Evolutionary conservation across 2,329 filamentous ascomycete genomes (phyloP).

Genomic region (Macroventuria anomochaeta): DNA sequence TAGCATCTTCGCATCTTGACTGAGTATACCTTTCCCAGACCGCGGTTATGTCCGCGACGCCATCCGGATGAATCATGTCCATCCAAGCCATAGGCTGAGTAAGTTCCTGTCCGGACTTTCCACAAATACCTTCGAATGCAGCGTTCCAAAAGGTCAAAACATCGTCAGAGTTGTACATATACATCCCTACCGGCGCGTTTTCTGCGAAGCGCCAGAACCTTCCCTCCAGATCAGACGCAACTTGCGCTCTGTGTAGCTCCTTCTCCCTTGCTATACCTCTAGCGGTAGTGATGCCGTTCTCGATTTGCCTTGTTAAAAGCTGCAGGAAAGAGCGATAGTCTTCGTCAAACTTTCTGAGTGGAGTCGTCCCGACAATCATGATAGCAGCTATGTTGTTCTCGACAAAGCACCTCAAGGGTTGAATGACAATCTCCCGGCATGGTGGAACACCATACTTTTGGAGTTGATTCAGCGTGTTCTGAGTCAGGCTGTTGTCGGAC

Average conservation of each 20-base stretch:
- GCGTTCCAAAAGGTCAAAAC: slow-evolving; percentile 80
- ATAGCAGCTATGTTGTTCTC: slow-evolving; percentile 76
- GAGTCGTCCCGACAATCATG: slow-evolving; percentile 77
- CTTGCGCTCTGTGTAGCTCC: slow-evolving; percentile 75
- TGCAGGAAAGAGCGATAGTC: slow-evolving; percentile 80
- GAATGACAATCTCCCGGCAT: slow-evolving; percentile 73
- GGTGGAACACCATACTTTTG: slow-evolving; percentile 77
- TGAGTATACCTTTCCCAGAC: slow-evolving; percentile 3
- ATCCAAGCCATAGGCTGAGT: slow-evolving; percentile 73
- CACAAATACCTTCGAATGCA: slow-evolving; percentile 71
- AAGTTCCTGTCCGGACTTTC: slow-evolving; percentile 64
- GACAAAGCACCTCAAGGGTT: slow-evolving; percentile 77
- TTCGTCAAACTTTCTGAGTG: slow-evolving; percentile 75
- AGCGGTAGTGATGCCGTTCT: slow-evolving; percentile 69
- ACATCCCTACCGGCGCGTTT: slow-evolving; percentile 81
- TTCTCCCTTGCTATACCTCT: slow-evolving; percentile 82
- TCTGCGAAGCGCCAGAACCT: slow-evolving; percentile 83
- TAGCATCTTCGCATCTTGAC: slow-evolving; percentile 45
- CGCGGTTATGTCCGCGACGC: slow-evolving; percentile 53
- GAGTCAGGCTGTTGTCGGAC: neutral
- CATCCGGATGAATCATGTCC: slow-evolving; percentile 64
- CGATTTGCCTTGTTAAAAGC: slow-evolving; percentile 73
- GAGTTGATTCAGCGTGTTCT: slow-evolving; percentile 46
- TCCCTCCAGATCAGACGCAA: slow-evolving; percentile 74
- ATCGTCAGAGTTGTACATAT: slow-evolving; percentile 73